Conservation (phyloP, 345 rosid genomes). For the Rubroshorea leprosula region DNA sequence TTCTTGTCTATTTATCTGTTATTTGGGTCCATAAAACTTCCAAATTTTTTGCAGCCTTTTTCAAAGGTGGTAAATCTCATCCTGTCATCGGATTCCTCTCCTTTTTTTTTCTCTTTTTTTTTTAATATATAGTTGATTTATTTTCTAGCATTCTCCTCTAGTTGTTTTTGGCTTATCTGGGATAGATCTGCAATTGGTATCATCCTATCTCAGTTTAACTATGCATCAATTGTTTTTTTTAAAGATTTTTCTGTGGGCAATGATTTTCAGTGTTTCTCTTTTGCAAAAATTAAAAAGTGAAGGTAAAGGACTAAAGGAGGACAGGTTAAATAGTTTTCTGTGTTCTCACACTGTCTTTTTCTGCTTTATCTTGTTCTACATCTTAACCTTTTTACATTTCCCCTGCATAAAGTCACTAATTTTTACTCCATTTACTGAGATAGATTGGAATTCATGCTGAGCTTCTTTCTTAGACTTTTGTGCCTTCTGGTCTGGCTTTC, state of each 20-base stretch:
- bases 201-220: too few species aligned
- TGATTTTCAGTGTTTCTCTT: not conserved
- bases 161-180: slow-evolving; percentile 10
- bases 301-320: slow-evolving; percentile 9
- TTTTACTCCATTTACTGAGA: slow-evolving; percentile 24
- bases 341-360: slow-evolving; percentile 8
- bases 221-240: too few species aligned
- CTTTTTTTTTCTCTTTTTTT: not conserved
- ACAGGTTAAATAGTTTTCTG: slow-evolving; percentile 1
- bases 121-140: too few species aligned
- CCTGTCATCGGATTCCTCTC: not conserved
- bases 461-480: slow-evolving; percentile 17
- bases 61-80: slow-evolving; percentile 7
- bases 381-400: slow-evolving; percentile 12
- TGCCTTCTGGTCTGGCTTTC: slow-evolving; percentile 20
- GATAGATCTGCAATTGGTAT: slow-evolving; percentile 32
- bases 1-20: too few species aligned
- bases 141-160: slow-evolving; percentile 2
- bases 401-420: slow-evolving; percentile 15
- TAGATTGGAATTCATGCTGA: slow-evolving; percentile 10
- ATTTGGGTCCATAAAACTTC: too few species aligned
- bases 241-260: too few species aligned
- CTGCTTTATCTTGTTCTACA: slow-evolving; percentile 20
- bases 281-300: slow-evolving; percentile 13
- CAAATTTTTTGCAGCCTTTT: too few species aligned